These are phyloP conservation scores for Paspalum vaginatum DNA, from an alignment of 176 grass and related monocot genomes.

Conservation along the genomic window DNA sequence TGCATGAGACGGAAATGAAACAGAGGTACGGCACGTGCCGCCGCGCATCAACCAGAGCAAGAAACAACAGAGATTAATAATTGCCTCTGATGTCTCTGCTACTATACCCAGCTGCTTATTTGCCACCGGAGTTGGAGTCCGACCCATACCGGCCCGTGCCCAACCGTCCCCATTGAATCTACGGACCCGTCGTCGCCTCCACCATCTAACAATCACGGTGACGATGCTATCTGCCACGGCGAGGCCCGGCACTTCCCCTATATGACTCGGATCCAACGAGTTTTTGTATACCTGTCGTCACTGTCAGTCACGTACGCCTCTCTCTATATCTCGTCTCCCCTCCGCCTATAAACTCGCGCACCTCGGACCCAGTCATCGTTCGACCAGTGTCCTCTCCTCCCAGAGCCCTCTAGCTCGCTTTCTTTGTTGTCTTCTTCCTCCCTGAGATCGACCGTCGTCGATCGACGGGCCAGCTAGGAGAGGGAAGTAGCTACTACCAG, in stretches of 20 bases:
- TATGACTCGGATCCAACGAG: too few species aligned
- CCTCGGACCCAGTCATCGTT: slow-evolving; percentile 27
- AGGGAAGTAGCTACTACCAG: too few species aligned
- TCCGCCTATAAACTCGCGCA: slow-evolving; percentile 17
- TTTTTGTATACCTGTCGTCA: too few species aligned
- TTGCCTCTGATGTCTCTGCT: background rate
- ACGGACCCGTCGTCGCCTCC: background rate
- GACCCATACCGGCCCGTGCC: slow-evolving; percentile 20
- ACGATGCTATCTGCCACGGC: too few species aligned
- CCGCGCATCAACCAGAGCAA: background rate
- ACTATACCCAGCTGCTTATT: background rate
- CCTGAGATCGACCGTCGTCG: too few species aligned
- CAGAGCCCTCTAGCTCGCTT: background rate
- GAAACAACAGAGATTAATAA: background rate
- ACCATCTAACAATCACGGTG: too few species aligned
- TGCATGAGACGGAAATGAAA: background rate
- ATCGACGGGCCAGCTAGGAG: background rate
- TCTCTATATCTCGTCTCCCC: background rate
- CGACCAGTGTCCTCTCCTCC: background rate
- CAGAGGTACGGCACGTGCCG: background rate
- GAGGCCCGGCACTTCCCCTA: too few species aligned
- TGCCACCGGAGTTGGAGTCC: background rate
- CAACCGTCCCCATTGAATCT: slow-evolving; percentile 41
- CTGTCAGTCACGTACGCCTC: too few species aligned
- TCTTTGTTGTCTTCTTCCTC: background rate